Percentiles rank a stretch among this genome's conserved stretches.
phyloP scores from a whole-genome alignment of 2,329 filamentous ascomycete genomes.

The Scedosporium aurantiacum region DNA sequence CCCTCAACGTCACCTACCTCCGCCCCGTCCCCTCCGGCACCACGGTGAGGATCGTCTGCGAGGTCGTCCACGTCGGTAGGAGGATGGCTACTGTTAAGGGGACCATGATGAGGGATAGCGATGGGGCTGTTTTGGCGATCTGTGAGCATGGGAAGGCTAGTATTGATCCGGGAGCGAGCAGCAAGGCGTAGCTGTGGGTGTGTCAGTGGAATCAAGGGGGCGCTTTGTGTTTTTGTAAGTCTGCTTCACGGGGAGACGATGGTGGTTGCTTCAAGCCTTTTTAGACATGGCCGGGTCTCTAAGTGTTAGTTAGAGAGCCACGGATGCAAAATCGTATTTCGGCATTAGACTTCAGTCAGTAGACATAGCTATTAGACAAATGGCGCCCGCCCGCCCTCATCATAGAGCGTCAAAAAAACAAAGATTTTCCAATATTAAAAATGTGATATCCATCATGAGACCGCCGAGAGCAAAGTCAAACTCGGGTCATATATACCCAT shows the following conservation, averaged over 20 bases:
- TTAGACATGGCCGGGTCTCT: background rate
- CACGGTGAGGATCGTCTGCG: slow-evolving; percentile 41
- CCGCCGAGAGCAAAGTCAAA: background rate
- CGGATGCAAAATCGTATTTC: background rate
- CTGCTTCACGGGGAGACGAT: too few relatives aligned
- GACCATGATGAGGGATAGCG: slow-evolving; percentile 40
- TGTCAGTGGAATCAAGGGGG: background rate
- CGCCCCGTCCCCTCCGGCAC: slow-evolving; percentile 45
- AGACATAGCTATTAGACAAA: slow-evolving; percentile 2
- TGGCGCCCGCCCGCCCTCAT: background rate
- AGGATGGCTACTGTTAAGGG: slow-evolving; percentile 42
- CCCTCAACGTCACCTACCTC: slow-evolving; percentile 56
- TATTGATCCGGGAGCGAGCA: slow-evolving; percentile 32
- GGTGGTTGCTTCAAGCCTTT: too few relatives aligned
- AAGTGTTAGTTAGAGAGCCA: background rate
- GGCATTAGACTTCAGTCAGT: background rate
- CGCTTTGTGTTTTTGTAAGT: background rate
- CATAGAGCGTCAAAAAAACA: background rate
- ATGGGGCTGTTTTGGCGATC: slow-evolving; percentile 41
- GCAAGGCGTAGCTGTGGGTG: slow-evolving; percentile 12
- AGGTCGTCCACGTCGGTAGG: slow-evolving; percentile 46
- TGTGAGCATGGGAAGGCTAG: slow-evolving; percentile 58
- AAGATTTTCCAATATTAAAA: background rate
- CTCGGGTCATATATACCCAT: background rate
- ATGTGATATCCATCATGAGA: background rate